Base-by-base conservation (phyloP, 371 early-diverging fungal genomes). In the Apophysomyces variabilis region DNA sequence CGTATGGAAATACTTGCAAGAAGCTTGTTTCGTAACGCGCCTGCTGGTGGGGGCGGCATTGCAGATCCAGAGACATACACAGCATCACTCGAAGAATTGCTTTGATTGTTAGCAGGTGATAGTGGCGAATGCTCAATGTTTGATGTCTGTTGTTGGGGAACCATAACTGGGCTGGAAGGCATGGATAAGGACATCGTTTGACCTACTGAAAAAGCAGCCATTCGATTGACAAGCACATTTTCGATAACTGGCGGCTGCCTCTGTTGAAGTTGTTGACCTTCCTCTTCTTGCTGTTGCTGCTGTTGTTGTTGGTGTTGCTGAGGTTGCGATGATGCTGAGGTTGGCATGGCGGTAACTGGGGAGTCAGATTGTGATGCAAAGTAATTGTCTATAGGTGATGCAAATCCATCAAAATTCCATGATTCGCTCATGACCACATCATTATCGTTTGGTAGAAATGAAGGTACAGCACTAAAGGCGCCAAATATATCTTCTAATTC, bases 401-500 rank as follows among this genome's bases (percentile, higher is more conserved):
- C 61, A 67, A 45, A 67, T 16, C n/a, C 58, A 36, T 67, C 62
- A 37, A 62, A 60, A 38, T 59, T 65, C 69, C 69, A 68, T 9
- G 54, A 50, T 11, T 50, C 54, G 4, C 21, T 26, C 54, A 50
- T 50, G 18, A 50, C 9, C 7, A 50, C 54, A 21, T 50, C 54
- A 16, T 50, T 26, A 26, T 26, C 54, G 11, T 50, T 50, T 50
- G 54, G 54, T 21, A 50, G 45, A 21, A 62, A 58, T 37, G 60
- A 47, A 39, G 59, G 60, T 39, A 68, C 60, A 59, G 64, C 64
- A 21, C 70, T 64, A 70, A 75, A 71, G 4, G 75, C 64, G 21
- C 74, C 76, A 66, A 81, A 78, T 8, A 76, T 82, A 69, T 79
- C 75, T 57, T 82, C 78, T 12, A 82, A 61, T 58, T 78, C 69